A percentile compares a stretch with the other conserved stretches of the same genome.
phyloP scores from a whole-genome alignment of 257 asterid species.

The Solanum pinnatisectum region DNA sequence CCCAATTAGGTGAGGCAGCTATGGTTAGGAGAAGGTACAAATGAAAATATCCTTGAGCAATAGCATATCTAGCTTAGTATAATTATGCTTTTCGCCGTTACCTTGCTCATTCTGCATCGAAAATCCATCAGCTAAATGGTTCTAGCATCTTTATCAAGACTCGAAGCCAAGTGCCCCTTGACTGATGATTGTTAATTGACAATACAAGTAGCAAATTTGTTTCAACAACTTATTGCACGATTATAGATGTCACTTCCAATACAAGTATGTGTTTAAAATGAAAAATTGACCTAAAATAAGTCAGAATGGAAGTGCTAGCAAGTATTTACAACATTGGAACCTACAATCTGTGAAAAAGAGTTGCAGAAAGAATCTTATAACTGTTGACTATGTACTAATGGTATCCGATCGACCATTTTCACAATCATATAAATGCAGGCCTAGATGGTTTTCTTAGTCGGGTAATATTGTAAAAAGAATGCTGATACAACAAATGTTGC shows the following conservation, averaged over 20 bases:
- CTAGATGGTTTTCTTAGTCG: slow-evolving; percentile 4
- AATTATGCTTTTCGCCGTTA: too few species aligned
- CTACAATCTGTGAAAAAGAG: slow-evolving; percentile 22
- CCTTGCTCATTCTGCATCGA: neutral
- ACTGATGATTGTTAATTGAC: neutral
- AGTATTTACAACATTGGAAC: slow-evolving; percentile 32
- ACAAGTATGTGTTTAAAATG: neutral
- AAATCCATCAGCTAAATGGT: neutral
- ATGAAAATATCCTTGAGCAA: too few species aligned
- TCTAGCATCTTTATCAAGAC: neutral
- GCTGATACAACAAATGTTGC: slow-evolving; percentile 13
- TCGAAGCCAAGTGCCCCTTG: neutral
- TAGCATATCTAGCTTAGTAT: too few species aligned
- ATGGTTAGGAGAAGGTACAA: too few species aligned
- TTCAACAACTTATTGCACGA: neutral
- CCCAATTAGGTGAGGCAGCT: neutral
- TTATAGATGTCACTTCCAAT: neutral
- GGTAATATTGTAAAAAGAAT: slow-evolving; percentile 14
- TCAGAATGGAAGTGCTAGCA: slow-evolving; percentile 27
- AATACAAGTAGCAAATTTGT: neutral
- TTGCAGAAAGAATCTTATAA: slow-evolving; percentile 40
- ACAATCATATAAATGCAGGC: slow-evolving; percentile 16
- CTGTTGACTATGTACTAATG: slow-evolving; percentile 58
- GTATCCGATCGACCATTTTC: slow-evolving; percentile 30
- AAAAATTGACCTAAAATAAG: neutral